A percentile compares a stretch with the other conserved stretches of the same genome.
Evolutionary conservation across 306 rosid genomes (phyloP).

Genomic region (Casuarina equisetifolia): DNA sequence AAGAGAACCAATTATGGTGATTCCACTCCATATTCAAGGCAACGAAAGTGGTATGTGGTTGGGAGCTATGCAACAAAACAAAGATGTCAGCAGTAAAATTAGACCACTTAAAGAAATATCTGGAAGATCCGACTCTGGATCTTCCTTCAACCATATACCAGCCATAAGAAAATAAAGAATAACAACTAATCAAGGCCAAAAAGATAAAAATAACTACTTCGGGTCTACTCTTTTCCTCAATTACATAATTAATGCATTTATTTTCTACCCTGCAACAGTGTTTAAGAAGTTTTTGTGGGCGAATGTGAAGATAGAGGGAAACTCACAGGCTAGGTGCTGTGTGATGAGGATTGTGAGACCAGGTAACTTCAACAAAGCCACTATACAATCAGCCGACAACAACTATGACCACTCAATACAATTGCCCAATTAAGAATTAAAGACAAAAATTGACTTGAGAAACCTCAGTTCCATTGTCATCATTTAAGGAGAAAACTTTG

Average conservation of each 20-base stretch:
- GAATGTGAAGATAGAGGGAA: too few relatives aligned
- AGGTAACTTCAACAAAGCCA: too few relatives aligned
- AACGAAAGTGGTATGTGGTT: neutral
- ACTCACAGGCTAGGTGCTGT: too few relatives aligned
- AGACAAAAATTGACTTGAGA: too few relatives aligned
- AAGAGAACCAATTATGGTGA: neutral
- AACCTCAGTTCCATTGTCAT: too few relatives aligned
- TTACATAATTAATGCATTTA: neutral
- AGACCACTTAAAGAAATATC: neutral
- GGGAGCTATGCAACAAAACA: neutral
- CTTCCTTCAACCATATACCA: neutral
- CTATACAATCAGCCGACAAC: too few relatives aligned
- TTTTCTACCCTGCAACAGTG: too few relatives aligned
- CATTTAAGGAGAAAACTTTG: too few relatives aligned
- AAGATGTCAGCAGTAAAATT: neutral
- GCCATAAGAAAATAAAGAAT: neutral
- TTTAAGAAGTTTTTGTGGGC: too few relatives aligned
- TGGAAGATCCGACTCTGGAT: neutral
- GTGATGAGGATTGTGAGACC: too few relatives aligned
- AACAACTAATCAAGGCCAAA: neutral
- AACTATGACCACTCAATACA: too few relatives aligned
- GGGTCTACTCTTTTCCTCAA: neutral
- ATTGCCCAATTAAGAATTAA: too few relatives aligned
- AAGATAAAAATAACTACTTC: neutral
- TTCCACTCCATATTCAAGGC: neutral